These are phyloP conservation scores for Botrytis byssoidea DNA, from an alignment of 2,329 filamentous ascomycete genomes.

Conservation along the genomic window DNA sequence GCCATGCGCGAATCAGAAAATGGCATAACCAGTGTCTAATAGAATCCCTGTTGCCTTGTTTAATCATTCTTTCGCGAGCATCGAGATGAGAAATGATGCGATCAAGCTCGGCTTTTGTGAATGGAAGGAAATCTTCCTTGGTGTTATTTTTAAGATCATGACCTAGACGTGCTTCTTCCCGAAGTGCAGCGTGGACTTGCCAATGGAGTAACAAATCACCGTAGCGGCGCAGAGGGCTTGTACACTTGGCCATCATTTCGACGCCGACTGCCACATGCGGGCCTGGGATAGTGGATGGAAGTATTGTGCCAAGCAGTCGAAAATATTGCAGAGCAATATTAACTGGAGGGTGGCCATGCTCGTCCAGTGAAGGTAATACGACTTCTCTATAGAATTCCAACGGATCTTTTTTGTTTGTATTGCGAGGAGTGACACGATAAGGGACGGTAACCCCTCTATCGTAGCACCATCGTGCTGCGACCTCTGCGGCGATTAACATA, in stretches of 20 bases:
- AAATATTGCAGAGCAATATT: conserved; percentile 32
- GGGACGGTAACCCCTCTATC: conserved; percentile 58
- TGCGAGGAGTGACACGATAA: conserved; percentile 45
- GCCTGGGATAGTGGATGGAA: conserved; percentile 52
- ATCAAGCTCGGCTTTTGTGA: conserved; percentile 34
- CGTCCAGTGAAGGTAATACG: conserved; percentile 30
- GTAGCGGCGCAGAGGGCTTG: conserved; percentile 65
- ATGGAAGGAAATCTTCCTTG: conserved; percentile 36
- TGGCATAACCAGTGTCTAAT: conserved; percentile 56
- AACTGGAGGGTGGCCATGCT: conserved; percentile 21
- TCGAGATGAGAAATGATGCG: conserved; percentile 34
- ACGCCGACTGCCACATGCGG: conserved; percentile 58
- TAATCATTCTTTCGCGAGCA: conserved; percentile 33
- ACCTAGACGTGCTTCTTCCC: conserved; percentile 44
- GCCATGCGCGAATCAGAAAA: conserved; percentile 60
- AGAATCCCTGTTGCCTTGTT: conserved; percentile 32
- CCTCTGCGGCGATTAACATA: conserved; percentile 62
- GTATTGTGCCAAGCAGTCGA: conserved; percentile 49
- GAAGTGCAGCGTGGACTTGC: conserved; percentile 61
- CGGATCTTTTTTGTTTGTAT: conserved; percentile 31
- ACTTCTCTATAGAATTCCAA: conserved; percentile 30
- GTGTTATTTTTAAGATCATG: conserved; percentile 41
- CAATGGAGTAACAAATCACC: conserved; percentile 63
- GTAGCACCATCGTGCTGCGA: conserved; percentile 60
- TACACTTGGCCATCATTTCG: conserved; percentile 61